Percentiles rank a stretch among this genome's conserved stretches.
Conservation (phyloP, 2,329 filamentous ascomycete genomes). For the Calonectria pseudoturangicola region DNA sequence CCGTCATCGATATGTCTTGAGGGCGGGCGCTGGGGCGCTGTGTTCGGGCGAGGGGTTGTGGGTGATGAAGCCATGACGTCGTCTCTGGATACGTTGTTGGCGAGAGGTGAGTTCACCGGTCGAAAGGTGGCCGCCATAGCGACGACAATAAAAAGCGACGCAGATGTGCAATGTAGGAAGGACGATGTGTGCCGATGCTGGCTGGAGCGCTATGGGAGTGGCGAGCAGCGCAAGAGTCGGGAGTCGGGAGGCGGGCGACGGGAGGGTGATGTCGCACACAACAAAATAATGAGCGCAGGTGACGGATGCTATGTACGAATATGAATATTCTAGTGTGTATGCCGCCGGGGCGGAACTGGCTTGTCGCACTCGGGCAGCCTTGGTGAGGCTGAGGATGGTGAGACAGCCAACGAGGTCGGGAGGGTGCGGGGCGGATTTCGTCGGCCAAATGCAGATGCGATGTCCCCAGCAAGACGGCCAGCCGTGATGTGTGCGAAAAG, state of each 20-base stretch:
- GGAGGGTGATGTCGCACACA: constrained; percentile 48
- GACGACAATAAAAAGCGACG: constrained; percentile 43
- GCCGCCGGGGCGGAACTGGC: constrained; percentile 41
- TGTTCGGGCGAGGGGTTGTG: constrained; percentile 60
- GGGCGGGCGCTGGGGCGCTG: constrained; percentile 58
- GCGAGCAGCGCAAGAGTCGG: constrained; percentile 36
- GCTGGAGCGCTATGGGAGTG: neutral
- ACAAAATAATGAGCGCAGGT: constrained; percentile 41
- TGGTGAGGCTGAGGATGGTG: constrained; percentile 53
- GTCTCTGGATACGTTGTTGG: constrained; percentile 57
- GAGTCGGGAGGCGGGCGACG: constrained; percentile 21
- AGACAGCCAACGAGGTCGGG: constrained; percentile 49
- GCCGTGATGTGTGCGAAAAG: constrained; percentile 37
- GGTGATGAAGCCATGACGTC: constrained; percentile 62
- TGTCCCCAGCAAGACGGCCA: constrained; percentile 34
- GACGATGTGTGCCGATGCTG: constrained; percentile 36
- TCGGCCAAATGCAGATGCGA: constrained; percentile 48
- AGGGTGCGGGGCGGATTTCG: constrained; percentile 48
- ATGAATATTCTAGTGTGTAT: constrained; percentile 41
- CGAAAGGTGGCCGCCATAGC: constrained; percentile 70
- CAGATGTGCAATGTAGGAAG: constrained; percentile 34
- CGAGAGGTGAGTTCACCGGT: constrained; percentile 67
- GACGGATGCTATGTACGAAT: constrained; percentile 38
- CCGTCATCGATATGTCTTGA: constrained; percentile 64
- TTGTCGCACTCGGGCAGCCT: constrained; percentile 47